Evolutionary conservation across 2,329 filamentous ascomycete genomes (phyloP), one percentile per base, ranked within the genome.

Genomic region (Aspergillus udagawae): DNA sequence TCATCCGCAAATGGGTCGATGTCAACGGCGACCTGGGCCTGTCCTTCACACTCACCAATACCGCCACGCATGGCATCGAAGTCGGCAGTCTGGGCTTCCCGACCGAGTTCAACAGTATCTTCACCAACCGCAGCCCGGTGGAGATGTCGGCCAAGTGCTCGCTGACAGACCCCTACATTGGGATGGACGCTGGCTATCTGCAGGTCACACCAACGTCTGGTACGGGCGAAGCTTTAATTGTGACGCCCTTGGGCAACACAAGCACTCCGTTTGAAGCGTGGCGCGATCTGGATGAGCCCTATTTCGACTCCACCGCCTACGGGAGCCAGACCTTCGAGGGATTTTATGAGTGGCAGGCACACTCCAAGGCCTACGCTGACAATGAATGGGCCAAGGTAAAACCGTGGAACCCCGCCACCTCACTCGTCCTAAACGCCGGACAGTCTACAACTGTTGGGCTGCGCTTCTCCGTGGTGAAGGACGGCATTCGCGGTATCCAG

Each of bases 51-150:
- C 61, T 85, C 21, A 73, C 71, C 9, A 86, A 85, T 58, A 68
- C 67, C 0, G 78, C 68, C 0, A 61, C 63, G 0, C 60, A 65
- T 0, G 57, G 71, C 0, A 55, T 86, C 2, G 83, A 86, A 57
- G 68, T 86, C 4, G 84, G 84, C 1, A 80, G 80, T 50, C 73
- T 86, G 1, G 84, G 83, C 0, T 80, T 86, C 52, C 83, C 83
- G 0, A 77, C 82, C 21, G 82, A 84, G 65, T 84, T 86, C 72
- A 86, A 86, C 71, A 86, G 81, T 67, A 85, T 86, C 62, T 86
- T 86, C 64, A 83, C 78, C 12, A 74, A 75, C 48, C 77, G 82
- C 8, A 68, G 71, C 1, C 77, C 82, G 0, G 70, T 71, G 2
- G 77, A 83, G 6, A 83, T 80, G 6, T 77, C 80, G 53, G 68